Percentiles rank a stretch among this genome's conserved stretches.
phyloP scores from a whole-genome alignment of 805 yeast genomes.

The Saccharomycopsis sp. region DNA sequence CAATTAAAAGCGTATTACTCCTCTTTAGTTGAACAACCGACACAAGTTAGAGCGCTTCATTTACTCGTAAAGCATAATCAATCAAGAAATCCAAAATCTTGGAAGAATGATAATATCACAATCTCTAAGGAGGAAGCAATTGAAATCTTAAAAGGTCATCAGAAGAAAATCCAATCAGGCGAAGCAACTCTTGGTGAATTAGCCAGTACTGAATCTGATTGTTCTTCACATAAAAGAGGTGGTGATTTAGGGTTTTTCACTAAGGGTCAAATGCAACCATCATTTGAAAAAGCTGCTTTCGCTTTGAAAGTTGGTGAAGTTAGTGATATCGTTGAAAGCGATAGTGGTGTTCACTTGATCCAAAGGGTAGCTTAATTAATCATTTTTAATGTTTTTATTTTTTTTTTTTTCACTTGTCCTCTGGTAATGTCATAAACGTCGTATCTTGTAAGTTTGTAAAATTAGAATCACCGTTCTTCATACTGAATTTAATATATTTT shows the following conservation, averaged over 20 bases:
- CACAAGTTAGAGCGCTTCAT: conserved; percentile 72
- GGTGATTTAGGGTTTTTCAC: conserved; percentile 92
- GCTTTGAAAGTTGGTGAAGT: conserved; percentile 74
- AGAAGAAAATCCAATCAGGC: conserved; percentile 55
- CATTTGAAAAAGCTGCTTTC: conserved; percentile 85
- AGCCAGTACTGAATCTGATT: conserved; percentile 81
- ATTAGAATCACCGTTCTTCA: too few species aligned
- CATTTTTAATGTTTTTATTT: too few species aligned
- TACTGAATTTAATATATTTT: too few species aligned
- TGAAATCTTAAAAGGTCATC: conserved; percentile 49
- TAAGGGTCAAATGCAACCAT: conserved; percentile 91
- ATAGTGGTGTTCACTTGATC: conserved; percentile 85
- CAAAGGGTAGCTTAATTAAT: conserved; percentile 63
- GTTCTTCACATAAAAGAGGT: conserved; percentile 76
- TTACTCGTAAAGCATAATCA: conserved; percentile 75
- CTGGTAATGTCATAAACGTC: too few species aligned
- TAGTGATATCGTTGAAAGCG: conserved; percentile 78
- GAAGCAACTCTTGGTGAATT: conserved; percentile 59
- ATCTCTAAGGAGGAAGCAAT: conserved; percentile 79
- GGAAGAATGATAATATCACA: conserved; percentile 76
- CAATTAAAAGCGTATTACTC: conserved; percentile 52
- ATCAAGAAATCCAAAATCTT: conserved; percentile 85
- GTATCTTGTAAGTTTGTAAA: too few species aligned
- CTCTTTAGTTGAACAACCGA: conserved; percentile 25
- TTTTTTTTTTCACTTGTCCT: too few species aligned